Conservation (phyloP, 345 rosid genomes). For the Moringa oleifera region DNA sequence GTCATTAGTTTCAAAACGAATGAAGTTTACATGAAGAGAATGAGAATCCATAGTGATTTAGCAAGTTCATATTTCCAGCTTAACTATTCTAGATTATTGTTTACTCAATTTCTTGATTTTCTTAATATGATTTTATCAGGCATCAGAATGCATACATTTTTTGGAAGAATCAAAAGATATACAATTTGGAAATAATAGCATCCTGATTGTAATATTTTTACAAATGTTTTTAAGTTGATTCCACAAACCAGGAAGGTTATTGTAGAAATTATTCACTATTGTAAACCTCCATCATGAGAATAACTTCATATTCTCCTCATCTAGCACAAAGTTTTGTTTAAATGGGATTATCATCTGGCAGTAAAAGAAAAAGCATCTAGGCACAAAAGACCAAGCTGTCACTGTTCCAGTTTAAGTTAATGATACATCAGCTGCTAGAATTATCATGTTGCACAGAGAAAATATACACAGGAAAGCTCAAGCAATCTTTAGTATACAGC, state of each 20-base stretch:
- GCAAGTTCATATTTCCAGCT: background rate
- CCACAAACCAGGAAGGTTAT: background rate
- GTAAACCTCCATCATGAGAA: too few species aligned
- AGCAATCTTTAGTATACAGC: slow-evolving; percentile 5
- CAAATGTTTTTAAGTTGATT: background rate
- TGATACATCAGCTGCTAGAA: too few species aligned
- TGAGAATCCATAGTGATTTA: background rate
- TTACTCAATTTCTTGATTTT: background rate
- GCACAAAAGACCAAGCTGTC: background rate
- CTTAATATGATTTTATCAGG: background rate
- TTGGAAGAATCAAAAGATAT: too few species aligned
- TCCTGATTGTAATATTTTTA: too few species aligned
- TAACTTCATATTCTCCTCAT: background rate
- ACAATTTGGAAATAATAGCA: background rate
- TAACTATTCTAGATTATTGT: background rate
- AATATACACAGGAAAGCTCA: background rate
- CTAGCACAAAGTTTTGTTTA: background rate
- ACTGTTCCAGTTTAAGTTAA: background rate
- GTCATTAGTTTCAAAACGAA: background rate
- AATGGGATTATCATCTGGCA: background rate
- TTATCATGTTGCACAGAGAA: background rate
- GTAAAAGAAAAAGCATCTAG: background rate
- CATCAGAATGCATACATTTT: background rate
- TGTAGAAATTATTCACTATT: too few species aligned
- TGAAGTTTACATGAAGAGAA: background rate